A percentile compares a stretch with the other conserved stretches of the same genome.
Conservation (phyloP, 2,329 filamentous ascomycete species). For the Aspergillus tamarii region DNA sequence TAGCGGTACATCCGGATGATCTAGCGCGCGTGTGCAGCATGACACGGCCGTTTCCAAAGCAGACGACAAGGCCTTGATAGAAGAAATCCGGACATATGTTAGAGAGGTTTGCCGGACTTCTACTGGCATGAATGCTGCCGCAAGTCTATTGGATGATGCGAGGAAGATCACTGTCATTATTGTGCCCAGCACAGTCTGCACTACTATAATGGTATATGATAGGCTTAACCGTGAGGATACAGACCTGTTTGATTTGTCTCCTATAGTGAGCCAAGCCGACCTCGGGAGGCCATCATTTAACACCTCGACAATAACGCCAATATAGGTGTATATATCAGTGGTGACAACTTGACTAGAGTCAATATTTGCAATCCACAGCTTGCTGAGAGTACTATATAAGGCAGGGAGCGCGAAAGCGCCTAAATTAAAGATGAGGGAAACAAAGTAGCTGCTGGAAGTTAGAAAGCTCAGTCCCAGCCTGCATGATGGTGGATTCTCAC, state of each 20-base stretch:
- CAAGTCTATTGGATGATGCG: conserved; percentile 57
- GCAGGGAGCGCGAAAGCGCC: conserved; percentile 67
- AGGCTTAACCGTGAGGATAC: conserved; percentile 58
- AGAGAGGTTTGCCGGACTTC: conserved; percentile 61
- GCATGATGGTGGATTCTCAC: no score
- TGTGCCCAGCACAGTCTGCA: conserved; percentile 60
- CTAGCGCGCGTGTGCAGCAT: conserved; percentile 65
- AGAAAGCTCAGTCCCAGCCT: no score
- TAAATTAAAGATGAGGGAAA: conserved; percentile 65
- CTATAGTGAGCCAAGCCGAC: conserved; percentile 70
- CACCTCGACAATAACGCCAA: conserved; percentile 67
- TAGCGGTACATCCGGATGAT: conserved; percentile 70
- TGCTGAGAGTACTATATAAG: conserved; percentile 68
- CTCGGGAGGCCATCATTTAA: conserved; percentile 73
- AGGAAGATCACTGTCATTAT: conserved; percentile 65
- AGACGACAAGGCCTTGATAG: conserved; percentile 65
- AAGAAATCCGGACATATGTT: conserved; percentile 66
- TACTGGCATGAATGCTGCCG: conserved; percentile 64
- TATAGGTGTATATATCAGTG: conserved; percentile 71
- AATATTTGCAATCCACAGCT: conserved; percentile 69
- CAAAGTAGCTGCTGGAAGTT: conserved; percentile 49
- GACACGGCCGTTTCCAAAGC: conserved; percentile 67
- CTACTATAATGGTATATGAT: conserved; percentile 60
- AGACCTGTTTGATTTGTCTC: conserved; percentile 61
- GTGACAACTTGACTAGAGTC: conserved; percentile 65